Conservation (phyloP, 163 green algal genomes). For the Prototheca wickerhamii region DNA sequence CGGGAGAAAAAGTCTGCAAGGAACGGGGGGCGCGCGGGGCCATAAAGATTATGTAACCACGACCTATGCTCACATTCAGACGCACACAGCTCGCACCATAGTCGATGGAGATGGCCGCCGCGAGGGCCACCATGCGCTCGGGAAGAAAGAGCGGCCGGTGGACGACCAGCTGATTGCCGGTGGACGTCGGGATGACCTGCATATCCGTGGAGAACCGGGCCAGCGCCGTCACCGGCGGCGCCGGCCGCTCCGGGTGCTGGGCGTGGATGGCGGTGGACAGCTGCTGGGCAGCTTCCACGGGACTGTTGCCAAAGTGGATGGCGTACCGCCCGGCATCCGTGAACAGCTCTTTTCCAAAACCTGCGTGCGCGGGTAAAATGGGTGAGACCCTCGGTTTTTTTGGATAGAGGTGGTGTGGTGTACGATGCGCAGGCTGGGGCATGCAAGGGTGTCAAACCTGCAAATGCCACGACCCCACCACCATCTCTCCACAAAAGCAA, state of each 20-base stretch:
- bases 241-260: slow-evolving; percentile 41
- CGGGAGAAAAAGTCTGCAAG: slow-evolving; percentile 38
- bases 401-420: not conserved
- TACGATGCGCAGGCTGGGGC: not conserved
- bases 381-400: not conserved
- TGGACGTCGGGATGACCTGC: slow-evolving; percentile 45
- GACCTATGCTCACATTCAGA: slow-evolving; percentile 4
- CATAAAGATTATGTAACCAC: not conserved
- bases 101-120: slow-evolving; percentile 70
- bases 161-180: slow-evolving; percentile 72
- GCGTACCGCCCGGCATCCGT: slow-evolving; percentile 82
- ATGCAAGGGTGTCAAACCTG: not conserved
- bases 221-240: slow-evolving; percentile 47
- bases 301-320: slow-evolving; percentile 66
- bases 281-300: slow-evolving; percentile 33
- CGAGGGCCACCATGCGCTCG: slow-evolving; percentile 69
- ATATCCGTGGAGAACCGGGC: slow-evolving; percentile 52
- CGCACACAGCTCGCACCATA: slow-evolving; percentile 56
- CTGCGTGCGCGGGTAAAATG: slow-evolving; percentile 9
- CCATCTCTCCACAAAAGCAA: not conserved
- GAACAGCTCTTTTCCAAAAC: slow-evolving; percentile 84
- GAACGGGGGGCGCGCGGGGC: not conserved
- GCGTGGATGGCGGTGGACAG: slow-evolving; percentile 16
- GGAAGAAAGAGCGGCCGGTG: slow-evolving; percentile 47
- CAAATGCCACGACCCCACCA: not conserved